Evolutionary conservation across 129 eudicot genomes (phyloP).

Genomic region (Dittrichia graveolens): DNA sequence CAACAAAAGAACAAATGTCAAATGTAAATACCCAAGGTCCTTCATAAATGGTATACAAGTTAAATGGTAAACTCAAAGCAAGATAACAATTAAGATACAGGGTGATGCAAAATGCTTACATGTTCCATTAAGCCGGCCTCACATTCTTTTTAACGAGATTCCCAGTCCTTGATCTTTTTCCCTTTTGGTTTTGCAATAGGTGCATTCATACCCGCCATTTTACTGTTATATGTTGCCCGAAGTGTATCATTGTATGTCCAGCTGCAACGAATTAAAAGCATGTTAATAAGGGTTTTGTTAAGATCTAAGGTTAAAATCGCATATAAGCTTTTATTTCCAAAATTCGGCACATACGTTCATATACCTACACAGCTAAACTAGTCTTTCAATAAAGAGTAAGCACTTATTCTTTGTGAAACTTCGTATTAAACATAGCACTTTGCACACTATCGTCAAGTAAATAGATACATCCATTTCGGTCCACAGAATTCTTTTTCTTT

Average conservation of each 20-base stretch:
- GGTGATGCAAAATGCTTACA: conserved; percentile 16
- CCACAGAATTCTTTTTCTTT: no score
- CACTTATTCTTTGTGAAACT: no score
- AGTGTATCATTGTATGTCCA: conserved; percentile 92
- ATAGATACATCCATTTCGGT: no score
- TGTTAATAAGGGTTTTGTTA: not conserved
- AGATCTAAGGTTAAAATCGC: not conserved
- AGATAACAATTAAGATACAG: conserved; percentile 8
- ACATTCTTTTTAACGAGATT: conserved; percentile 40
- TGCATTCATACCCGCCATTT: conserved; percentile 91
- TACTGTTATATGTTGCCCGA: conserved; percentile 75
- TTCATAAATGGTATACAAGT: conserved; percentile 15
- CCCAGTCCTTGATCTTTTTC: conserved; percentile 93
- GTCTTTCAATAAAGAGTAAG: no score
- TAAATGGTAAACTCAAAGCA: conserved; percentile 10
- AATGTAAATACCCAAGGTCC: conserved; percentile 13
- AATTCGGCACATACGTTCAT: not conserved
- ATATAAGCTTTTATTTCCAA: not conserved
- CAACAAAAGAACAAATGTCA: conserved; percentile 17
- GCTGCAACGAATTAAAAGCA: conserved; percentile 40
- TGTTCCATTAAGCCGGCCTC: not conserved
- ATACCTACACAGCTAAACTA: no score
- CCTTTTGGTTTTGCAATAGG: conserved; percentile 93
- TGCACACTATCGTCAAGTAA: no score
- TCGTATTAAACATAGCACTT: no score